phyloP scores from a whole-genome alignment of 768 basidiomycete genomes.

The Ramaria rubella region DNA sequence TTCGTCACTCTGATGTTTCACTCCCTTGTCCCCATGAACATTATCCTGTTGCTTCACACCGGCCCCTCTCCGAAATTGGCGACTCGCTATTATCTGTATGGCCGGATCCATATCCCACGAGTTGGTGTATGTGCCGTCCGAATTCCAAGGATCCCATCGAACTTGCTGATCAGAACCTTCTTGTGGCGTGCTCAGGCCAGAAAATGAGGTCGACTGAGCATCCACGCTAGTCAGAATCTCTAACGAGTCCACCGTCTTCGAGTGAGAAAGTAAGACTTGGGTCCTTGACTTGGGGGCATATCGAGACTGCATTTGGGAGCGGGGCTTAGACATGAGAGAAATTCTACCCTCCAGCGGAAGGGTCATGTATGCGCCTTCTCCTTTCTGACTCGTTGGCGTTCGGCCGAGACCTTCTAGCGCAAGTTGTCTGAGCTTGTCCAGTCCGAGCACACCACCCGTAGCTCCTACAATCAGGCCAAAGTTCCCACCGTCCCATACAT shows the following conservation, averaged over 20 bases:
- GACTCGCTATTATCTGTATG: conserved; percentile 43
- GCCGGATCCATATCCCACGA: conserved; percentile 80
- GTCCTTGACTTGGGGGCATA: neutral
- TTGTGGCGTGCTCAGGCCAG: neutral
- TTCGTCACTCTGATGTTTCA: conserved; percentile 19
- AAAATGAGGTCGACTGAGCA: neutral
- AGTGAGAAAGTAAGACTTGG: neutral
- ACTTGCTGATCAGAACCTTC: neutral
- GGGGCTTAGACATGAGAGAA: conserved; percentile 53
- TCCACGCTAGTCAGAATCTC: neutral
- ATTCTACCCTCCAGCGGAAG: conserved; percentile 85
- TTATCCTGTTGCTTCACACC: neutral
- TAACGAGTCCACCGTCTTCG: neutral
- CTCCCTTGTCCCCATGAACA: neutral
- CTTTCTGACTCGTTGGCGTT: conserved; percentile 16
- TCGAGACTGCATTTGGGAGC: neutral
- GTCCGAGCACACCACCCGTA: conserved; percentile 32
- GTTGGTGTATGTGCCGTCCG: conserved; percentile 59
- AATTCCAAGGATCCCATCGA: neutral
- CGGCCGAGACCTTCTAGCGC: conserved; percentile 52
- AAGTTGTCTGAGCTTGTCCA: conserved; percentile 58
- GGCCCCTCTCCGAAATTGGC: neutral
- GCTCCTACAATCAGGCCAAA: neutral
- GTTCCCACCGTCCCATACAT: conserved; percentile 64
- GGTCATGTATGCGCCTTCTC: conserved; percentile 69